A percentile compares a stretch with the other conserved stretches of the same genome.
phyloP scores from a whole-genome alignment of 2,329 filamentous ascomycete genomes.

The Lecanoromycetidae sp. region DNA sequence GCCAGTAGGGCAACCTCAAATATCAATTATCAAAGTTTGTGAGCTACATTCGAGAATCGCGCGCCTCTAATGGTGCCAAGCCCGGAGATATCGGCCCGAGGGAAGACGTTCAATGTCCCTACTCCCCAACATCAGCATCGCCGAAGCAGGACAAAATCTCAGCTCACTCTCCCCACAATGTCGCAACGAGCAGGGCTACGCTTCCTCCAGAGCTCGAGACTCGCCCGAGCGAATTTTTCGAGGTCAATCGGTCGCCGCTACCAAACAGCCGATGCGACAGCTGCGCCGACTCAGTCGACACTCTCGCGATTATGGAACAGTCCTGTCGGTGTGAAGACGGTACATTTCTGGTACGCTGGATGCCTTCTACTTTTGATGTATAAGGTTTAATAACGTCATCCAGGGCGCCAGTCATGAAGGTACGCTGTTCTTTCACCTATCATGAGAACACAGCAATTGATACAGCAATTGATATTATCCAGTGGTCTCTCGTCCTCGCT shows the following conservation, averaged over 20 bases:
- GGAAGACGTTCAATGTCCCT: not conserved
- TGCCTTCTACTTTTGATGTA: not conserved
- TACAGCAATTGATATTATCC: not conserved
- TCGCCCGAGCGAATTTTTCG: slow-evolving; percentile 40
- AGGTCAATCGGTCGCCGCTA: slow-evolving; percentile 48
- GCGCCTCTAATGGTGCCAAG: not conserved
- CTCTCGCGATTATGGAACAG: slow-evolving; percentile 76
- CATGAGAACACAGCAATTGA: not conserved
- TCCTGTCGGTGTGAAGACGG: slow-evolving; percentile 74
- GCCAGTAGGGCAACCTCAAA: not conserved
- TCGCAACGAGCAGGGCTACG: slow-evolving; percentile 40
- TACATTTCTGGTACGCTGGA: slow-evolving; percentile 80
- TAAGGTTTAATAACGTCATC: slow-evolving; percentile 7
- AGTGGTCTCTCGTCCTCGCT: slow-evolving; percentile 84
- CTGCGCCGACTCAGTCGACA: slow-evolving; percentile 32
- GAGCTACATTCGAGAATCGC: not conserved
- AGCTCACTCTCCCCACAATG: slow-evolving; percentile 5
- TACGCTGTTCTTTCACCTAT: slow-evolving; percentile 24
- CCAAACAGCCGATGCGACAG: slow-evolving; percentile 52
- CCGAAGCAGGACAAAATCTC: not conserved
- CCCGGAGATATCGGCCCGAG: slow-evolving; percentile 4
- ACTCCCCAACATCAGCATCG: not conserved
- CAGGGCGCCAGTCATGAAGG: slow-evolving; percentile 90
- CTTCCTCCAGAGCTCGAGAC: slow-evolving; percentile 39
- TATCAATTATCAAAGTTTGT: not conserved